Conservation (phyloP, 371 early-diverging fungal species). For the Mortierella sp. region DNA sequence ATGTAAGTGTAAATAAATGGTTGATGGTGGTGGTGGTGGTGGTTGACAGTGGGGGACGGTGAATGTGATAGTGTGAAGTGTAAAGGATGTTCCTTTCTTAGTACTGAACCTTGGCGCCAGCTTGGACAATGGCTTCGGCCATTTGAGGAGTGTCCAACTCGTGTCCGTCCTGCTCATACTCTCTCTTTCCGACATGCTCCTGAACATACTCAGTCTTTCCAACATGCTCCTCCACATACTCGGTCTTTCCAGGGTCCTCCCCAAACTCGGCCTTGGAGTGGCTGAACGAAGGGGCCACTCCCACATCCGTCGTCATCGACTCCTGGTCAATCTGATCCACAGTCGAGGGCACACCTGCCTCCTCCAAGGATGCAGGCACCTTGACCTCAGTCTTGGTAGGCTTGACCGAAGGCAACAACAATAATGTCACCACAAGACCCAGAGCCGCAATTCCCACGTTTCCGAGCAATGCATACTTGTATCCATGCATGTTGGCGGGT, state of each 20-base stretch:
- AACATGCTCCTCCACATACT: not conserved
- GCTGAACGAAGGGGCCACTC: not conserved
- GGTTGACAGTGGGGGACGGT: no score
- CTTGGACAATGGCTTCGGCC: not conserved
- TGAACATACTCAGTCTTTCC: not conserved
- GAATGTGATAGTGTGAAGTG: not conserved
- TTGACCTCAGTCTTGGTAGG: conserved; percentile 8
- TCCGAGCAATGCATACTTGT: conserved; percentile 48
- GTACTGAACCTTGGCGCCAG: conserved; percentile 7
- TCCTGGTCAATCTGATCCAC: not conserved
- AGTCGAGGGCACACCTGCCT: conserved; percentile 28
- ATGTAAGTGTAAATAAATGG: no score
- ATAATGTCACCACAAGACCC: conserved; percentile 28
- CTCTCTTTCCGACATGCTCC: not conserved
- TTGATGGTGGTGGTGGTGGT: no score
- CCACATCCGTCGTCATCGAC: not conserved
- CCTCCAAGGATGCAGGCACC: conserved; percentile 20
- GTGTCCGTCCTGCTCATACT: not conserved
- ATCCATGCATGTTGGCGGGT: conserved; percentile 39
- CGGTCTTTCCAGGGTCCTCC: not conserved
- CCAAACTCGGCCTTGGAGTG: conserved; percentile 1
- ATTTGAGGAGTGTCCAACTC: conserved; percentile 2
- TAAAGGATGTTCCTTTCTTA: not conserved
- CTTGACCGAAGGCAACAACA: conserved; percentile 47
- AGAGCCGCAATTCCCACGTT: conserved; percentile 24